Evolutionary conservation across 805 yeast species (phyloP), one percentile per base, ranked within the genome.

Genomic region (Ogataea nonfermentans): DNA sequence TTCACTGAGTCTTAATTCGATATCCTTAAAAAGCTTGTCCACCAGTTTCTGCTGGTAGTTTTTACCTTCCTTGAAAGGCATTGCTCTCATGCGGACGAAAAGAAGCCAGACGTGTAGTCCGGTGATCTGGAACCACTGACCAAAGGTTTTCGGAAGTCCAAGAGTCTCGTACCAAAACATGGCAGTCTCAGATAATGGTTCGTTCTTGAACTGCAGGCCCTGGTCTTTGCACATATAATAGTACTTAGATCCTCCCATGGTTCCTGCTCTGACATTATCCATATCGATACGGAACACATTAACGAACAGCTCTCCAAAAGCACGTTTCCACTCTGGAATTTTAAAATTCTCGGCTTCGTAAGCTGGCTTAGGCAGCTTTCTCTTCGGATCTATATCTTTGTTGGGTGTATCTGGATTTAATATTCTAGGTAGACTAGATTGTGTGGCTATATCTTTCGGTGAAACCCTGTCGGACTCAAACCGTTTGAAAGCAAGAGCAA

Each of bases 121-220:
- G 6, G 96, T 85, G 46, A 93, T 84, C 65, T 91, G 98, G 62
- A 83, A 91, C 96, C 96, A 91, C 62, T 89, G 95, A n/a, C 91
- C 79, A 57, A 91, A 90, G 1, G 97, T 83, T 57, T 76, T 73
- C 24, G 96, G 96, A 55, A 93, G 68, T 17, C 78, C 81, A 41
- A 93, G 67, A 9, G 90, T 84, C 39, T 86, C 84, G 59, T 88
- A 93, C 71, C 88, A 93, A 59, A 87, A 93, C 39, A 68, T 69
- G 2, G 96, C 96, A 4, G 85, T 74, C 13, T 76, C 79, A 4
- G 85, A 74, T 28, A 85, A 66, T 26, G 78, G 81, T 56, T 83
- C 90, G 43, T 81, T 72, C n/a, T 82, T 85, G 48, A 74, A 82
- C 61, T 77, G 84, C 52, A 85, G 63, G 3, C 87, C 96, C 65